These are phyloP conservation scores for Nasturtium officinale DNA, from an alignment of 345 rosid genomes.

Conservation along the genomic window DNA sequence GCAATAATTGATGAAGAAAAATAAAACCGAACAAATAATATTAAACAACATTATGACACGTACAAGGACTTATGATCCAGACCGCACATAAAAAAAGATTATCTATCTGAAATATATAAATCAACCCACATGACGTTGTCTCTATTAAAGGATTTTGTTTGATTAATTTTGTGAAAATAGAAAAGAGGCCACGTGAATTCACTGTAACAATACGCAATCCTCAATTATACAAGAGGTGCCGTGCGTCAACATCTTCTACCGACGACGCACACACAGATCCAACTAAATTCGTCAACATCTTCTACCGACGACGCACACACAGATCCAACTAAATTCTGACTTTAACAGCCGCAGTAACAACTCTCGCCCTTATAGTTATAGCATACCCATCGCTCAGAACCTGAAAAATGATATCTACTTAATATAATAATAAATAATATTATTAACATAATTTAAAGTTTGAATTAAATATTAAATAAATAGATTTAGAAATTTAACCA, in stretches of 20 bases:
- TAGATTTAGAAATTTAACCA: too few species aligned
- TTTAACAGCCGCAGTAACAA: slow-evolving; percentile 3
- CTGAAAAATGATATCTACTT: too few species aligned
- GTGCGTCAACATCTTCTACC: slow-evolving; percentile 18
- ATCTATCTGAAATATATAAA: not conserved
- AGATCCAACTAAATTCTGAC: not conserved
- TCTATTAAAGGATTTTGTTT: not conserved
- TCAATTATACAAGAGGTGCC: slow-evolving; percentile 15
- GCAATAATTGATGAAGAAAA: not conserved
- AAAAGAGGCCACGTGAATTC: slow-evolving; percentile 1
- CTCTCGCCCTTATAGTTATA: too few species aligned
- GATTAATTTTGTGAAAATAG: not conserved
- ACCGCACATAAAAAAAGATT: not conserved
- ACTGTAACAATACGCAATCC: not conserved
- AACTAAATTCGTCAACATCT: slow-evolving; percentile 15
- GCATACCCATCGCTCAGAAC: too few species aligned
- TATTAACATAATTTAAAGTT: too few species aligned
- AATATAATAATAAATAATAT: too few species aligned
- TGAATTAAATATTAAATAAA: too few species aligned
- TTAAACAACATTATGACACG: not conserved
- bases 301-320: not conserved
- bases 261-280: not conserved
- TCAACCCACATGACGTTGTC: slow-evolving; percentile 1
- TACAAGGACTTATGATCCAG: slow-evolving; percentile 1
- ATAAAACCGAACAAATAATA: not conserved